Percentiles rank a stretch among this genome's conserved stretches.
Conservation (phyloP, 1,284 basidiomycete species). For the Phellopilus nigrolimitatus region DNA sequence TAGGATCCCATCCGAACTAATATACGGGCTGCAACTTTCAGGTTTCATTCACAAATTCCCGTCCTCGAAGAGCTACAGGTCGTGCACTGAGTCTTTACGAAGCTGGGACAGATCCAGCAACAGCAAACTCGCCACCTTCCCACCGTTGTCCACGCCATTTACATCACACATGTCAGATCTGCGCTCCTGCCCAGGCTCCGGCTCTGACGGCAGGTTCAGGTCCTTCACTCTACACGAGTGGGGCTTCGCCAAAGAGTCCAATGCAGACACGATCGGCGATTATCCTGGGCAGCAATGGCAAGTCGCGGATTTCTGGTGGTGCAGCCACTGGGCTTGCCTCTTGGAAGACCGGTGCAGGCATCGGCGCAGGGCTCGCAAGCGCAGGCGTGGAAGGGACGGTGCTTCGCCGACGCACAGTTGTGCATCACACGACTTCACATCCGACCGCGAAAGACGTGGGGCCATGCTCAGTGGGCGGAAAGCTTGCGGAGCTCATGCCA, state of each 20-base stretch:
- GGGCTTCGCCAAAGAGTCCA: constrained; percentile 17
- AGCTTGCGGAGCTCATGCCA: constrained; percentile 62
- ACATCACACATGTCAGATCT: constrained; percentile 66
- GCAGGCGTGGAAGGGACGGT: constrained; percentile 50
- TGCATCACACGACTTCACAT: constrained; percentile 18
- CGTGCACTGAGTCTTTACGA: constrained; percentile 51
- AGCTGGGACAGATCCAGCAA: constrained; percentile 56
- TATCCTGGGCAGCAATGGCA: constrained; percentile 16
- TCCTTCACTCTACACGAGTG: constrained; percentile 11
- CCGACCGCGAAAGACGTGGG: constrained; percentile 20
- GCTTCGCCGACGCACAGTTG: constrained; percentile 38
- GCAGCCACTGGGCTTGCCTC: constrained; percentile 61
- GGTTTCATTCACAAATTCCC: constrained; percentile 1
- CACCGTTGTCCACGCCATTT: constrained; percentile 69
- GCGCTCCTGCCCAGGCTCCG: constrained; percentile 51
- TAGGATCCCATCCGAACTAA: no score
- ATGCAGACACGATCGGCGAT: constrained; percentile 14
- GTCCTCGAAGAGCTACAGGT: constrained; percentile 30
- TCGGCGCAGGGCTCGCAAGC: constrained; percentile 60
- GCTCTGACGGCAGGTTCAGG: constrained; percentile 7
- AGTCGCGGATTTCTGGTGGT: not conserved
- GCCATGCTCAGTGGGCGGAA: constrained; percentile 26
- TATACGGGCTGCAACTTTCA: not conserved
- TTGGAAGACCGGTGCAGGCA: constrained; percentile 47
- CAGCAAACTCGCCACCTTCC: constrained; percentile 57